Evolutionary conservation across 371 early-diverging fungal genomes (phyloP).

Genomic region (Choanephora cucurbitarum): DNA sequence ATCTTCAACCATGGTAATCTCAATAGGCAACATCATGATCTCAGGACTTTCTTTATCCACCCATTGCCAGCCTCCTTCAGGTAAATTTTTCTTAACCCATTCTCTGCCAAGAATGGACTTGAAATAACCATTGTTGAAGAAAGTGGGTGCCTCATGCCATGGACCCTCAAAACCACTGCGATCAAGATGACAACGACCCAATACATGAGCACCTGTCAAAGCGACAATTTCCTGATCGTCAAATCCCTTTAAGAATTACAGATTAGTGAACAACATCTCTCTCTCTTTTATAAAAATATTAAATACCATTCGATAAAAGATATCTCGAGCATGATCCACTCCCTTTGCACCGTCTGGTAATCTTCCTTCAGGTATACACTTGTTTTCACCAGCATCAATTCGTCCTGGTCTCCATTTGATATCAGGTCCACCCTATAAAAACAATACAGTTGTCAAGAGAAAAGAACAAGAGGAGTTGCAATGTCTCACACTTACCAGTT

Average conservation of each 20-base stretch:
- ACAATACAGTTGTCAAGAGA: not conserved
- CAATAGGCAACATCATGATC: slow-evolving; percentile 89
- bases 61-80: slow-evolving; percentile 69
- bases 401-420: slow-evolving; percentile 83
- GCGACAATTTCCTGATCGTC: slow-evolving; percentile 78
- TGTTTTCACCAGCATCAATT: slow-evolving; percentile 54
- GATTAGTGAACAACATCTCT: too few relatives aligned
- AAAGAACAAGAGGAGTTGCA: too few relatives aligned
- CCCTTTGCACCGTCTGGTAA: slow-evolving; percentile 82
- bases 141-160: slow-evolving; percentile 85
- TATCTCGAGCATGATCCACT: slow-evolving; percentile 61
- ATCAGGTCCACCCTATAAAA: slow-evolving; percentile 64
- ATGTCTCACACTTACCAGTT: too few relatives aligned
- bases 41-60: slow-evolving; percentile 62
- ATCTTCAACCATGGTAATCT: slow-evolving; percentile 68
- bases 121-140: slow-evolving; percentile 82
- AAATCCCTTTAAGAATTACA: too few relatives aligned
- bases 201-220: slow-evolving; percentile 81
- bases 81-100: slow-evolving; percentile 72
- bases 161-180: slow-evolving; percentile 87
- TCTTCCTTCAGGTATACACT: slow-evolving; percentile 77
- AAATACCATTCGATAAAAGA: slow-evolving; percentile 76
- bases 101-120: slow-evolving; percentile 61
- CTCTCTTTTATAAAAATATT: too few relatives aligned
- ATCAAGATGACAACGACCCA: slow-evolving; percentile 84